A percentile compares a stretch with the other conserved stretches of the same genome.
Evolutionary conservation across 192 early-diverging fungal species (phyloP).

Genomic region (Coemansia furcata): DNA sequence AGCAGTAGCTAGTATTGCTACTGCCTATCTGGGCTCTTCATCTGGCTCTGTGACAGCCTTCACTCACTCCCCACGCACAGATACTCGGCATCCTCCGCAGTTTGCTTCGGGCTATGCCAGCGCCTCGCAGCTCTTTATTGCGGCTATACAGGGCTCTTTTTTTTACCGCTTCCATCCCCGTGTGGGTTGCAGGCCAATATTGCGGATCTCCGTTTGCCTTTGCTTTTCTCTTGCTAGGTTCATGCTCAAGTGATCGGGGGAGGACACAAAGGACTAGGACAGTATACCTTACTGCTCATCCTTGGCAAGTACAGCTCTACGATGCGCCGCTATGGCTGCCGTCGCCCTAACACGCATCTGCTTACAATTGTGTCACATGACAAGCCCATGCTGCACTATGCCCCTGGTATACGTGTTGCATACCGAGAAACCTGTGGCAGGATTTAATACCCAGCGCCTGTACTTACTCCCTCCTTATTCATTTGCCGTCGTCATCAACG

Average conservation of each 20-base stretch:
- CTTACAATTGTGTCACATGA: neutral
- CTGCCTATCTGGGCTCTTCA: neutral
- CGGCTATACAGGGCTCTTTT: neutral
- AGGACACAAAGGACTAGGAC: neutral
- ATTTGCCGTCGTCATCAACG: neutral
- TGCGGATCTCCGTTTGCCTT: neutral
- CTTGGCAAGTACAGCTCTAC: neutral
- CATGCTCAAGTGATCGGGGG: neutral
- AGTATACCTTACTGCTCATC: neutral
- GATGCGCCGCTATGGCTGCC: neutral
- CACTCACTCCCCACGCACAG: neutral
- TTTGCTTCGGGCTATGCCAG: neutral
- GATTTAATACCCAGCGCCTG: neutral
- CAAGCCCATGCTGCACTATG: conserved; percentile 1
- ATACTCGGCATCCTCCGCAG: neutral
- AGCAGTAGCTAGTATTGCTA: neutral
- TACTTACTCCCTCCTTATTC: neutral
- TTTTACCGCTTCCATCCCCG: too few relatives aligned
- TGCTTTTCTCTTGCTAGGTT: neutral
- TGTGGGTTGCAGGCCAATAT: too few relatives aligned
- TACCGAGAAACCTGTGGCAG: neutral
- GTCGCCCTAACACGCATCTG: neutral
- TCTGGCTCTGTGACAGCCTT: neutral
- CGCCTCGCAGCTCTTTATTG: neutral
- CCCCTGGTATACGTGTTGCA: neutral